Base-by-base conservation (phyloP, 805 yeast genomes). In the Sugiyamaella chiloensis region DNA sequence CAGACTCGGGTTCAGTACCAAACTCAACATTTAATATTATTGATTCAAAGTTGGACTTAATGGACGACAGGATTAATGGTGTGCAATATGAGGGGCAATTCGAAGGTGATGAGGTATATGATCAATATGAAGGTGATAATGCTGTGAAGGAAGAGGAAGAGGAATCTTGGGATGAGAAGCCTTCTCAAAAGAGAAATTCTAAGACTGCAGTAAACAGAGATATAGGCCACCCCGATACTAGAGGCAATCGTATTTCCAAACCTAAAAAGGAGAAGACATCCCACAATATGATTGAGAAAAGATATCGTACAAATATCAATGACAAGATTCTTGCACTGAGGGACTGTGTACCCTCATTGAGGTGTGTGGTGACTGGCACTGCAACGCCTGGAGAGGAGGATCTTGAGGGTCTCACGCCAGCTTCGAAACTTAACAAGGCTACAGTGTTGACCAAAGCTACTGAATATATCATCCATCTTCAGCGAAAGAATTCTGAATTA, bases 271-370 rank as follows among this genome's bases (percentile, higher is more conserved):
- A 75, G 47, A 76, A 83, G 64, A 73, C 81, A 1, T 76, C 87
- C 5, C 95, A 86, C 66, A 86, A 85, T 60, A 79, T 84, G 72
- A 82, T 86, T 55, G 95, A 87, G 61, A 85, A 85, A 66, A 81
- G 84, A 60, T 87, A 87, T 65, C 67, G 95, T 56, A 82, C 86
- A 17, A 85, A 86, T 59, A 83, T 86, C 55, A 86, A 85, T 59
- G 72, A 83, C 46, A 83, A 81, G 62, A 85, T 86, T 40, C 55
- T 77, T 27, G 83, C 81, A 37, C 73, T 86, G 26, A 71, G 88
- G 60, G 85, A 85, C 56, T 83, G 87, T 2, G 95, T 87, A 14
- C 95, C 95, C 2, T 68, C 93, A 2, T 70, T 87, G 44, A 73
- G 88, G 56, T 79, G 83, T 31, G 83, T 83, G 5, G 71, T 79